Percentiles rank a stretch among this genome's conserved stretches.
Evolutionary conservation across 1,284 basidiomycete genomes (phyloP).

Genomic region (Moesziomyces sp.): DNA sequence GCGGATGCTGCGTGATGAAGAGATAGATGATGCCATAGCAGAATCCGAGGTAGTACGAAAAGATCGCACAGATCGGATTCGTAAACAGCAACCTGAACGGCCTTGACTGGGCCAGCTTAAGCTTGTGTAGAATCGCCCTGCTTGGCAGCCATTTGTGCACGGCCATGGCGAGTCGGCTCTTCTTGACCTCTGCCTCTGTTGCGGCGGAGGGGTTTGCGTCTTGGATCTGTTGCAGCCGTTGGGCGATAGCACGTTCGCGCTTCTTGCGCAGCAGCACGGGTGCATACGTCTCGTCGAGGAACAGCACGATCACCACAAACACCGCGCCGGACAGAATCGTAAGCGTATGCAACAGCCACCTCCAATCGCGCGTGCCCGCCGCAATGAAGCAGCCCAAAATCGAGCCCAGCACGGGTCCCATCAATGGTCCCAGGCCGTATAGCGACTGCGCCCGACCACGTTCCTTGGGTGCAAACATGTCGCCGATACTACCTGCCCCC

Average conservation of each 20-base stretch:
- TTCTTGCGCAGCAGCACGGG: slow-evolving; percentile 57
- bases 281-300: slow-evolving; percentile 56
- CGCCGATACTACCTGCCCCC: slow-evolving; percentile 58
- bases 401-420: slow-evolving; percentile 59
- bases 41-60: slow-evolving; percentile 70
- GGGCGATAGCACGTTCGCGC: slow-evolving; percentile 19
- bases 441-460: slow-evolving; percentile 50
- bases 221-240: slow-evolving; percentile 21
- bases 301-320: slow-evolving; percentile 23
- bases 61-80: slow-evolving; percentile 67
- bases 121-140: slow-evolving; percentile 22
- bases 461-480: slow-evolving; percentile 59
- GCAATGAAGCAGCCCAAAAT: slow-evolving; percentile 57
- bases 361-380: slow-evolving; percentile 37
- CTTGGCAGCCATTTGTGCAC: slow-evolving; percentile 8
- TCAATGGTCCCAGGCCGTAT: slow-evolving; percentile 56
- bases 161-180: not conserved
- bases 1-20: slow-evolving; percentile 69
- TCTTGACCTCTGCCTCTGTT: not conserved
- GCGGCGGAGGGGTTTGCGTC: slow-evolving; percentile 10
- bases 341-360: slow-evolving; percentile 53
- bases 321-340: slow-evolving; percentile 45
- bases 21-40: slow-evolving; percentile 70
- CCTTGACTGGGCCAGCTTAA: slow-evolving; percentile 64
- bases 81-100: slow-evolving; percentile 67